Base-by-base conservation (phyloP, 1,284 basidiomycete genomes). In the Malassezia slooffiae region DNA sequence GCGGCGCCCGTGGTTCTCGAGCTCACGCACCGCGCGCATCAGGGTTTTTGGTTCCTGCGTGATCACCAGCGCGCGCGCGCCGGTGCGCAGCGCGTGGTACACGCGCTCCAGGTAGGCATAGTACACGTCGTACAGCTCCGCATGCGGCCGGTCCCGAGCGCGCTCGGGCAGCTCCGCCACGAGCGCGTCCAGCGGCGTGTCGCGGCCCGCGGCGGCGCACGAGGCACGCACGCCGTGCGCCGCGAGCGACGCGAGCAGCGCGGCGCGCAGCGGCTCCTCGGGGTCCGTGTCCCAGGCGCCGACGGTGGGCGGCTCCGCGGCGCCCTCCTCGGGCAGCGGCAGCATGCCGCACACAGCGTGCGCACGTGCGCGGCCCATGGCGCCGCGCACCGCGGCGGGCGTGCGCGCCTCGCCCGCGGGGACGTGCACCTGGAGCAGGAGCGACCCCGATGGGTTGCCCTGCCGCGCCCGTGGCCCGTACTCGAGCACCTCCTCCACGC, bases 401-500 rank as follows among this genome's bases (percentile, higher is more conserved):
- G 34, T 30, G 9, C 5, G 4, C 7, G n/a, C 16, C 17, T 12
- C 29, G 1, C 7, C 10, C 12, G 27, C 23, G 5, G 43, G 36
- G 21, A 30, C 24, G 11, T 43, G 46, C 22, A 43, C 29, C 31
- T 39, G 35, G 17, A 43, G 16, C 9, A 42, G 32, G 15, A 41
- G 23, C 7, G 39, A 21, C 17, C 46, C 46, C 5, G 34, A n/a
- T 2, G 41, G 40, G 16, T 48, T 48, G 30, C 46, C 46, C 23
- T 48, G 34, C 13, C 35, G 29, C 4, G 40, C 31, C 11, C 46
- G 46, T 10, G 46, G 46, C 17, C 46, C 46, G 5, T 29, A 42
- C 15, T 42, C 26, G 21, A 48, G 31, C 40, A 41, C 20, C 31
- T 37, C 40, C 2, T 29, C 15, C n/a, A 38, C 46, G 12, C 32